A percentile compares a stretch with the other conserved stretches of the same genome.
Conservation (phyloP, 441 rosid genomes). For the Adansonia grandidieri region DNA sequence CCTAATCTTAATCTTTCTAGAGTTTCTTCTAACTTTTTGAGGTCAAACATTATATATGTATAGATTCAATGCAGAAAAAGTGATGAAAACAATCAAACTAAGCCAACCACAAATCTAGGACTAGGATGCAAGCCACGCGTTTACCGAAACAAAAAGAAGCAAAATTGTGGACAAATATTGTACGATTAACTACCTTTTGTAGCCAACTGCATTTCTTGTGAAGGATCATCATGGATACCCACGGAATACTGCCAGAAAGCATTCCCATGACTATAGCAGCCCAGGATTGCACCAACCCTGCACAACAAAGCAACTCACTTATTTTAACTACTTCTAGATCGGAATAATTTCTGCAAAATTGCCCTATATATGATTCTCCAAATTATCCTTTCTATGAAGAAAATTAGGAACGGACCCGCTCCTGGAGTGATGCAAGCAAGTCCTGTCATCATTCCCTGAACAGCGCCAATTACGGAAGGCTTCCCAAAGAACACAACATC, state of each 20-base stretch:
- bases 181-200: background rate
- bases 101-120: background rate
- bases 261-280: background rate
- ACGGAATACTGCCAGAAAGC: background rate
- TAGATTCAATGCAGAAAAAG: background rate
- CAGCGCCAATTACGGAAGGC: background rate
- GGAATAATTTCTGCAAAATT: too few relatives aligned
- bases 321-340: too few relatives aligned
- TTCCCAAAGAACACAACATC: constrained; percentile 2
- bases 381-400: too few relatives aligned
- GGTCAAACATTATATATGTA: background rate
- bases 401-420: background rate
- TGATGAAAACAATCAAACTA: background rate
- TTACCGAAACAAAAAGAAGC: too few relatives aligned
- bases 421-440: constrained; percentile 4
- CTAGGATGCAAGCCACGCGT: too few relatives aligned
- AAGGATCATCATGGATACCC: constrained; percentile 10
- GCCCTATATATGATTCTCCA: too few relatives aligned
- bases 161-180: background rate
- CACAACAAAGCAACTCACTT: too few relatives aligned
- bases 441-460: constrained; percentile 1
- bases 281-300: constrained; percentile 1
- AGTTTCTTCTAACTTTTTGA: too few relatives aligned
- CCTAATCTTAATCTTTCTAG: constrained; percentile 4
- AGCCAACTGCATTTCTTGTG: background rate